Conservation (phyloP, 2,329 filamentous ascomycete genomes). For the Aureobasidium sp. region DNA sequence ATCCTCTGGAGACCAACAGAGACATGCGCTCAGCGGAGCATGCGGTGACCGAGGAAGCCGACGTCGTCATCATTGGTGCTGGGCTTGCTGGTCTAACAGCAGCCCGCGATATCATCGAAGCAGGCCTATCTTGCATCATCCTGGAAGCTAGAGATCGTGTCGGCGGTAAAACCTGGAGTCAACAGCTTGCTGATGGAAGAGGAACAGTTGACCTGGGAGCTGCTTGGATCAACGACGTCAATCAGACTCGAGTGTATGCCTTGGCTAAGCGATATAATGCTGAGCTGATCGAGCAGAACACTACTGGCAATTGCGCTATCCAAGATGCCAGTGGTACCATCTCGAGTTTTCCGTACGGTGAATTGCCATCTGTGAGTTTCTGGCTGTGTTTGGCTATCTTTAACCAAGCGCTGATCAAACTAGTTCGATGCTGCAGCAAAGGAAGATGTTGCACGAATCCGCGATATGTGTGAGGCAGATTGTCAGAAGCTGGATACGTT, state of each 20-base stretch:
- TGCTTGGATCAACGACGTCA: constrained; percentile 54
- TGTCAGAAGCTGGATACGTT: neutral
- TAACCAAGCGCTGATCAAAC: neutral
- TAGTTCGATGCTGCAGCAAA: constrained; percentile 2
- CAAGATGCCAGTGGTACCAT: constrained; percentile 34
- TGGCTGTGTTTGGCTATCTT: neutral
- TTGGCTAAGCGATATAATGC: constrained; percentile 37
- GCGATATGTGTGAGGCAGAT: constrained; percentile 11
- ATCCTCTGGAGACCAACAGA: too few relatives aligned
- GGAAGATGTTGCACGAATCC: constrained; percentile 4
- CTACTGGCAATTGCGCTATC: constrained; percentile 38
- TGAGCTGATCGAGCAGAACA: constrained; percentile 44
- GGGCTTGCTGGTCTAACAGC: constrained; percentile 28
- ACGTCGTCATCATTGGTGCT: constrained; percentile 30
- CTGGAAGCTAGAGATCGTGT: constrained; percentile 31
- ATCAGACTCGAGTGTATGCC: constrained; percentile 41
- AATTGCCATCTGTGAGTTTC: constrained; percentile 23
- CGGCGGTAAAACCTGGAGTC: constrained; percentile 42
- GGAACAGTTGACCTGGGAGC: constrained; percentile 48
- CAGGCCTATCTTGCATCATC: constrained; percentile 25
- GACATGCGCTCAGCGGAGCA: neutral
- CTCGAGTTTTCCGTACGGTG: constrained; percentile 30
- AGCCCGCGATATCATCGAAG: constrained; percentile 24
- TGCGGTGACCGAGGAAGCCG: neutral
- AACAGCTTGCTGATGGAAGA: constrained; percentile 27